Percentiles rank a stretch among this genome's conserved stretches.
phyloP scores from a whole-genome alignment of 2,329 filamentous ascomycete species.

The Didymella sp. region DNA sequence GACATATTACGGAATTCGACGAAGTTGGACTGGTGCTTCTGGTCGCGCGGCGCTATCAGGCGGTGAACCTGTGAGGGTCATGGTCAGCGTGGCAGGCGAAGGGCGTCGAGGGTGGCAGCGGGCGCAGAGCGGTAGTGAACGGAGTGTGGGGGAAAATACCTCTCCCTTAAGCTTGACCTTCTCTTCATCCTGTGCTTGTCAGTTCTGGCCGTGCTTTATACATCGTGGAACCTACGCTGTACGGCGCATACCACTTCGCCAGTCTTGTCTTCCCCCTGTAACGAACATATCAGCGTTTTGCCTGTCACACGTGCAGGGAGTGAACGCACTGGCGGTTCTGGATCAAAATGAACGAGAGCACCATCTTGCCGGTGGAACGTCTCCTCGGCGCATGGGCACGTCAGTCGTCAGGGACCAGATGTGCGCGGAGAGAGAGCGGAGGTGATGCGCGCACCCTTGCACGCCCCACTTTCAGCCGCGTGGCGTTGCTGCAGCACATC shows the following conservation, averaged over 20 bases:
- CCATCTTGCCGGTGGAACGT: slow-evolving; percentile 48
- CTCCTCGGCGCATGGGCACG: slow-evolving; percentile 19
- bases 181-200: slow-evolving; percentile 75
- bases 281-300: slow-evolving; percentile 13
- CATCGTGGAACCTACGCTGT: slow-evolving; percentile 66
- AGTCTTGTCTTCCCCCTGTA: slow-evolving; percentile 93
- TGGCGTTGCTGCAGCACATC: neutral
- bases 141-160: slow-evolving; percentile 55
- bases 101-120: slow-evolving; percentile 3
- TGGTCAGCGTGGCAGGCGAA: slow-evolving; percentile 3
- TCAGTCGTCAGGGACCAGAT: slow-evolving; percentile 14
- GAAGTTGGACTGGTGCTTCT: slow-evolving; percentile 99
- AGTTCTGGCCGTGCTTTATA: slow-evolving; percentile 18
- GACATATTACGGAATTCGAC: slow-evolving; percentile 88
- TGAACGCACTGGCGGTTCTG: slow-evolving; percentile 79
- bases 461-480: slow-evolving; percentile 4
- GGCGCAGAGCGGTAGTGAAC: neutral
- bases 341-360: slow-evolving; percentile 88
- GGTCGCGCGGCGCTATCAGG: slow-evolving; percentile 94
- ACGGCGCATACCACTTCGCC: slow-evolving; percentile 98
- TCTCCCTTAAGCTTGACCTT: slow-evolving; percentile 99
- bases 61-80: slow-evolving; percentile 78
- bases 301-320: neutral
- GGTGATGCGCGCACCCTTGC: slow-evolving; percentile 12
- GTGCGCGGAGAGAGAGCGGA: slow-evolving; percentile 2